A percentile compares a stretch with the other conserved stretches of the same genome.
Evolutionary conservation across 139 green algal species (phyloP).

Genomic region (Ettlia oleoabundans): DNA sequence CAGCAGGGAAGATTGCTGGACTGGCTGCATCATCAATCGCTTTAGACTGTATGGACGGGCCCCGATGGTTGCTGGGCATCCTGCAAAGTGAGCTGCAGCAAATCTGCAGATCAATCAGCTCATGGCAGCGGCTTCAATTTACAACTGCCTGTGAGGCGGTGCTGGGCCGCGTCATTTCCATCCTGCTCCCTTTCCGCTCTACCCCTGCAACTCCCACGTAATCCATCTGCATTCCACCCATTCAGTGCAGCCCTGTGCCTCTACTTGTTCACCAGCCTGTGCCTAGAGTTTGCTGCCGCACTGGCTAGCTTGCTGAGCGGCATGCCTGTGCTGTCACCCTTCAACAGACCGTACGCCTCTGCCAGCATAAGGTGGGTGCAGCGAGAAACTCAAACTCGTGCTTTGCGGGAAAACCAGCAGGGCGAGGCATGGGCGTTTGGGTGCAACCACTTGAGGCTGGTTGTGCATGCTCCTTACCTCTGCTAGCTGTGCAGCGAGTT

Average conservation of each 20-base stretch:
- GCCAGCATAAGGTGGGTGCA: not conserved
- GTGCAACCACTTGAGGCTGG: not conserved
- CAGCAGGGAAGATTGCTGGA: not conserved
- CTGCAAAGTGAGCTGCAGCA: not conserved
- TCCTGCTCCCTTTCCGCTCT: not conserved
- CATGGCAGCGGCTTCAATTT: no score
- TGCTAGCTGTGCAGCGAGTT: not conserved
- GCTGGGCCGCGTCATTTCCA: no score
- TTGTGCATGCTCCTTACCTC: no score
- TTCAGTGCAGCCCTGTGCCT: not conserved
- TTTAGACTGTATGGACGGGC: not conserved
- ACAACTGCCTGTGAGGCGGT: not conserved
- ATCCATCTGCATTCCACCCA: not conserved
- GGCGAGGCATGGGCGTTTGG: no score
- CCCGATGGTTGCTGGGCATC: not conserved
- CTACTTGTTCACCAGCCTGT: constrained; percentile 13
- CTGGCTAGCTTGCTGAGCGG: constrained; percentile 1
- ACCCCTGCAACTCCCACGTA: not conserved
- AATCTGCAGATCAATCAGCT: no score
- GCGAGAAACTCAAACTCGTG: not conserved
- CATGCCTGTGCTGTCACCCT: not conserved
- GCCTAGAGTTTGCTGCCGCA: not conserved
- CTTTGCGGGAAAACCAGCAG: no score
- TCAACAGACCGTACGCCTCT: not conserved
- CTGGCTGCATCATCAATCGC: not conserved